Base-by-base conservation (phyloP, 2,329 filamentous ascomycete species). In the Herpotrichia juniperi region DNA sequence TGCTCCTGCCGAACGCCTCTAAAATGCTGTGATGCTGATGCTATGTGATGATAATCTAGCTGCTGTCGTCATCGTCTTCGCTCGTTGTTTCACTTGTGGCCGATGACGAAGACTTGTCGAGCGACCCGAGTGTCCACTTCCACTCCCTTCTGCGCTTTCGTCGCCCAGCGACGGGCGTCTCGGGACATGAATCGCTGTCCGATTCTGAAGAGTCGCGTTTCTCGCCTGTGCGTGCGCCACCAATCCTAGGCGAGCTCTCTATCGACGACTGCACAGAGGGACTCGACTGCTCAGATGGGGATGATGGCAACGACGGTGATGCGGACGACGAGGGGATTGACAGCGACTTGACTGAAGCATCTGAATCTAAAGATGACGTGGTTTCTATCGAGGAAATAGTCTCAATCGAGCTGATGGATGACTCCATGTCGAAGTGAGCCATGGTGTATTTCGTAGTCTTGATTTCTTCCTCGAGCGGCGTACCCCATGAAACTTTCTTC, bases 381-480 rank as follows among this genome's bases (percentile, higher is more conserved):
- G 45, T 40, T 11, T 61, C 54, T 46, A 66, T 54, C 2, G 68
- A 65, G 4, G 63, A 62, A 17, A 69, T 54, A 9, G 72, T 67
- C 8, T 67, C 73, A 24, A 64, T 64, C 4, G 72, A 72, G 24
- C 59, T 56, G 1, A 68, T 40, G 9, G 79, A 73, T 42, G 77
- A 74, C 7, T 77, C 70, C 10, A 86, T 70, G 63, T 87, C 84
- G 0, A 80, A 81, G 57, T 86, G 83, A 31, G 79, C 79, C 46
- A 80, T 70, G 4, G 79, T 81, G 68, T 83, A 87, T 50, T 74
- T 78, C 34, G 78, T 76, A 2, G 78, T 87, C 56, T 76, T 77
- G 60, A 87, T 84, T 50, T 85, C 82, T 63, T 87, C 84, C 40
- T 83, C 82, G 22, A 86, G 66, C 16, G 81, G 79, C 11, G 73